These are phyloP conservation scores for Fibroporia radiculosa DNA, from an alignment of 768 basidiomycete genomes.

Conservation along the genomic window DNA sequence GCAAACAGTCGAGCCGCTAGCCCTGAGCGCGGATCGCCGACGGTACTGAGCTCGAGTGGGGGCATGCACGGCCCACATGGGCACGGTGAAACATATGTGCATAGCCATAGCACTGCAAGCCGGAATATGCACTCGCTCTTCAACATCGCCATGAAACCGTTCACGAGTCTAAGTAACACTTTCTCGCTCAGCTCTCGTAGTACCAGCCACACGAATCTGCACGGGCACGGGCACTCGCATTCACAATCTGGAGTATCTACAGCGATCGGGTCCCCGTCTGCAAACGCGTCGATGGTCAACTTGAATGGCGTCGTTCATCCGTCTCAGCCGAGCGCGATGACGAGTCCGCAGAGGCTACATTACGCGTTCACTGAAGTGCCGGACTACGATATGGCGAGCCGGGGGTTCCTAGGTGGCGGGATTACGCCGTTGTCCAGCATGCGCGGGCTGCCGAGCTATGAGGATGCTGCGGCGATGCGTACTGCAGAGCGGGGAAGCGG, in stretches of 20 bases:
- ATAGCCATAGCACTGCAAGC: slow-evolving; percentile 40
- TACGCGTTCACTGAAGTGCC: slow-evolving; percentile 75
- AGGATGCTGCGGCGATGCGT: slow-evolving; percentile 37
- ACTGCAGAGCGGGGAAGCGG: slow-evolving; percentile 1
- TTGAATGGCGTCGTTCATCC: slow-evolving; percentile 9
- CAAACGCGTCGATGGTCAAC: slow-evolving; percentile 7
- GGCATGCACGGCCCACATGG: slow-evolving; percentile 5
- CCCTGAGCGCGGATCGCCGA: slow-evolving; percentile 38
- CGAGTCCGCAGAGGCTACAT: slow-evolving; percentile 37
- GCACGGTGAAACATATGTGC: slow-evolving; percentile 41
- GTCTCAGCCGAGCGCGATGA: slow-evolving; percentile 19
- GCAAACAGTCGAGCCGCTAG: slow-evolving; percentile 34
- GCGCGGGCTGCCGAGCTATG: slow-evolving; percentile 80
- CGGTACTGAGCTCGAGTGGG: slow-evolving; percentile 9
- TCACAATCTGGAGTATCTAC: slow-evolving; percentile 1
- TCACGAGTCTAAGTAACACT: slow-evolving; percentile 38
- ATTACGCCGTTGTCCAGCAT: slow-evolving; percentile 77
- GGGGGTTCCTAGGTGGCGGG: slow-evolving; percentile 83
- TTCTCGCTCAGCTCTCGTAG: slow-evolving; percentile 34
- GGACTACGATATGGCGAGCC: slow-evolving; percentile 74
- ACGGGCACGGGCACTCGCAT: slow-evolving; percentile 11
- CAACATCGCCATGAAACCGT: slow-evolving; percentile 56
- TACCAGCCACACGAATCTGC: slow-evolving; percentile 25
- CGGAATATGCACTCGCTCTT: slow-evolving; percentile 46
- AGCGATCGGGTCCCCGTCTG: slow-evolving; percentile 9